Percentiles rank a stretch among this genome's conserved stretches.
Conservation (phyloP, 2,329 filamentous ascomycete genomes). For the Colletotrichum sp. region DNA sequence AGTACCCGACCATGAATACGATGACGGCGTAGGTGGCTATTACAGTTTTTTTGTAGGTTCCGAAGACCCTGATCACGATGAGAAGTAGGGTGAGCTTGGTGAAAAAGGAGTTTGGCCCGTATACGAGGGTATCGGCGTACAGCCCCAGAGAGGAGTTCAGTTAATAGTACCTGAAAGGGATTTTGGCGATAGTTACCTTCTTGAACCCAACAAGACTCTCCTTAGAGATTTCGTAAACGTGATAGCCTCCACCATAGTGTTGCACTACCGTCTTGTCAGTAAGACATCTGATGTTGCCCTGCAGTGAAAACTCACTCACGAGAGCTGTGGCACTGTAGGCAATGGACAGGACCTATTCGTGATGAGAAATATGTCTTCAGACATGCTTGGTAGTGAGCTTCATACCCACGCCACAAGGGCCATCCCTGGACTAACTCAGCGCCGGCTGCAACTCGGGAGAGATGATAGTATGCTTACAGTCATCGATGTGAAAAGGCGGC, state of each 20-base stretch:
- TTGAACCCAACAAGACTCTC: constrained; percentile 34
- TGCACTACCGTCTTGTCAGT: constrained; percentile 19
- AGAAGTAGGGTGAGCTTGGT: constrained; percentile 46
- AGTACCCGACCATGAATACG: constrained; percentile 41
- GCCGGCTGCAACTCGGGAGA: too few species aligned
- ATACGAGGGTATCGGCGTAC: constrained; percentile 49
- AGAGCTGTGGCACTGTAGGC: constrained; percentile 29
- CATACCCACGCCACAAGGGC: constrained; percentile 10
- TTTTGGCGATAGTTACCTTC: constrained; percentile 30
- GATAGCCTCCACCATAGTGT: constrained; percentile 39
- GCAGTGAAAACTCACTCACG: constrained; percentile 22
- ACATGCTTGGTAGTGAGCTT: rapidly evolving
- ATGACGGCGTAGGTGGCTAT: constrained; percentile 43
- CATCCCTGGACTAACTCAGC: neutral
- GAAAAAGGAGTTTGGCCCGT: constrained; percentile 46
- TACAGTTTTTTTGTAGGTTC: constrained; percentile 41
- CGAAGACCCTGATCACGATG: constrained; percentile 48
- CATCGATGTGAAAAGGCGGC: constrained; percentile 25
- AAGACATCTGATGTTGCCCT: neutral
- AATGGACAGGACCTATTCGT: constrained; percentile 29
- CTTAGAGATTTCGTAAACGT: constrained; percentile 35
- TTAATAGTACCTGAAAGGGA: rapidly evolving
- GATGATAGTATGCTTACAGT: constrained; percentile 26
- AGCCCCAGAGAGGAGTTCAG: constrained; percentile 1
- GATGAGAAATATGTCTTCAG: neutral